These are phyloP conservation scores for Linderniella brevidens DNA, from an alignment of 257 asterid genomes.

Conservation along the genomic window DNA sequence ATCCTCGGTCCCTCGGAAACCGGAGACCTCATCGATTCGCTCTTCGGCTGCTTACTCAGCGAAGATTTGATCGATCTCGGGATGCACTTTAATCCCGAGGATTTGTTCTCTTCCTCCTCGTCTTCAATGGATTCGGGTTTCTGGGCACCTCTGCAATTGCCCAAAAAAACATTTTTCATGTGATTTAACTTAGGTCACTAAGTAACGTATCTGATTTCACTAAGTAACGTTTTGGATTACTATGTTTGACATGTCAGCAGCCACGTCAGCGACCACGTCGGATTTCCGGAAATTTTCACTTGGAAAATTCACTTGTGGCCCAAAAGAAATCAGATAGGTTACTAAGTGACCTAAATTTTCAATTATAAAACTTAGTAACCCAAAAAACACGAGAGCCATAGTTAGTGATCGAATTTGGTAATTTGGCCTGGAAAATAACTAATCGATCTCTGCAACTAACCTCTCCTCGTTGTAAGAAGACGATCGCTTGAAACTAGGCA, in stretches of 20 bases:
- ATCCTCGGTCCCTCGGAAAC: constrained; percentile 72
- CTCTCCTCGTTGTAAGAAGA: constrained; percentile 77
- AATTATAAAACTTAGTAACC: no score
- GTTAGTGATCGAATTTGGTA: no score
- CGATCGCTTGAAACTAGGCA: constrained; percentile 51
- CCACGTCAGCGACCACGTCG: background rate
- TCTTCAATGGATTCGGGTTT: constrained; percentile 29
- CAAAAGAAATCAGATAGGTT: no score
- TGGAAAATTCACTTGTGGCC: constrained; percentile 50
- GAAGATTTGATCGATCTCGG: constrained; percentile 73
- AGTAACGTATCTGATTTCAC: constrained; percentile 48
- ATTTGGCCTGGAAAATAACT: no score
- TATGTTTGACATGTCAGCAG: background rate
- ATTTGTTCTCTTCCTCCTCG: constrained; percentile 33
- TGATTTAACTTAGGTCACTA: background rate
- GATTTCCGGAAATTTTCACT: background rate
- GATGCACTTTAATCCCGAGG: constrained; percentile 55
- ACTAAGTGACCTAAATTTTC: no score
- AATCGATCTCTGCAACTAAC: constrained; percentile 15
- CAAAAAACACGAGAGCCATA: no score
- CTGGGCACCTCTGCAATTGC: constrained; percentile 35
- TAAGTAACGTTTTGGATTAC: background rate
- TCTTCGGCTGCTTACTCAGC: constrained; percentile 58
- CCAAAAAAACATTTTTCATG: background rate
- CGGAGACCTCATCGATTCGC: constrained; percentile 89